phyloP scores from a whole-genome alignment of 768 basidiomycete genomes.

The Cystobasidium ongulense region DNA sequence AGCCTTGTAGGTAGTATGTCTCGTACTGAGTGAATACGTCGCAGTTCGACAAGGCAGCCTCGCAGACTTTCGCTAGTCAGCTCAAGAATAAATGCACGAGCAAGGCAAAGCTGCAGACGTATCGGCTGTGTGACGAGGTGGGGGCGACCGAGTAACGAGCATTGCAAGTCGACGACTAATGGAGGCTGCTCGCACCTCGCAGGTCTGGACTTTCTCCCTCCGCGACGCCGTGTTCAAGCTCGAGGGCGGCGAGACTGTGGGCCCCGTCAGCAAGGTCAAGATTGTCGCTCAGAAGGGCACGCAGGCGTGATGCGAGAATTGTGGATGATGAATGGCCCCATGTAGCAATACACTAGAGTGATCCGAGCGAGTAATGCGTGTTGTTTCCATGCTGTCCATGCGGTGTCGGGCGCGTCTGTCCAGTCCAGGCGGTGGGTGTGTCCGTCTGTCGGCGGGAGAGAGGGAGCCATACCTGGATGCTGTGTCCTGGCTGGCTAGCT shows the following conservation, averaged over 20 bases:
- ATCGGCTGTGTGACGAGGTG: constrained; percentile 75
- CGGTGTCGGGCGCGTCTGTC: too few species aligned
- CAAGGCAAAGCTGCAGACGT: constrained; percentile 90
- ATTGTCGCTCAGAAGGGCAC: constrained; percentile 89
- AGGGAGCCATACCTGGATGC: too few species aligned
- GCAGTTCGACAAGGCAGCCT: constrained; percentile 92
- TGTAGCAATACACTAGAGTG: neutral
- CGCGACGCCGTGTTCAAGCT: constrained; percentile 90
- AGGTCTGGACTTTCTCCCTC: constrained; percentile 96
- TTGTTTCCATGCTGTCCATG: too few species aligned
- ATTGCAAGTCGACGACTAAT: neutral
- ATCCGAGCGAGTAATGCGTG: neutral
- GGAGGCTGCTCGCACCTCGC: neutral
- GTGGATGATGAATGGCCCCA: neutral
- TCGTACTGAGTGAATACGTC: neutral
- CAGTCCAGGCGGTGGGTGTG: too few species aligned
- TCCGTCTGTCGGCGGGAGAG: too few species aligned
- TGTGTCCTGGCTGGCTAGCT: too few species aligned
- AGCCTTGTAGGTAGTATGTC: neutral
- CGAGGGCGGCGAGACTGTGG: constrained; percentile 66
- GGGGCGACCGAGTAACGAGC: neutral
- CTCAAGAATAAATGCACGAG: constrained; percentile 91
- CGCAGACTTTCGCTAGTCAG: constrained; percentile 82
- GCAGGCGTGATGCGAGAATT: neutral
- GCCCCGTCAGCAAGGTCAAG: constrained; percentile 71